These are phyloP conservation scores for Nepenthes gracilis DNA, from an alignment of 148 eudicot species.

Conservation along the genomic window DNA sequence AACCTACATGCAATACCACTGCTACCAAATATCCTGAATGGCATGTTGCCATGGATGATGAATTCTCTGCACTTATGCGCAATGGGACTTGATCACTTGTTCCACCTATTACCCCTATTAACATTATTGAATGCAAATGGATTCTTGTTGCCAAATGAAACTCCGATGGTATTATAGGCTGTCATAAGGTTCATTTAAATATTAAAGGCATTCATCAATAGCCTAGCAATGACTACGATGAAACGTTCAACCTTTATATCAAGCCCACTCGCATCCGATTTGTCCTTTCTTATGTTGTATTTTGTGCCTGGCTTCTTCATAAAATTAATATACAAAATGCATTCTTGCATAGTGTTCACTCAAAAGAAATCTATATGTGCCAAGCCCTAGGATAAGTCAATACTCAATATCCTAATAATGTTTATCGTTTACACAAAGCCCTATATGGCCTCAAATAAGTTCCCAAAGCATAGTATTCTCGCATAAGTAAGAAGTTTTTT, in stretches of 20 bases:
- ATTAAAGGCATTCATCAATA: neutral
- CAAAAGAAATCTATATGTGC: neutral
- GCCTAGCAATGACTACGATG: neutral
- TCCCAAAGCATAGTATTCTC: neutral
- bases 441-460: neutral
- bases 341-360: neutral
- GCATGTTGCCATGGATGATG: too few relatives aligned
- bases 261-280: constrained; percentile 2
- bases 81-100: too few relatives aligned
- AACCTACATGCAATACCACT: too few relatives aligned
- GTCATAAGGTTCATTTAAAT: neutral
- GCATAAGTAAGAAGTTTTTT: neutral
- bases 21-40: too few relatives aligned
- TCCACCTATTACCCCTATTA: too few relatives aligned
- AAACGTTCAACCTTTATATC: neutral
- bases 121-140: too few relatives aligned
- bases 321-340: neutral
- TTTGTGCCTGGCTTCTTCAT: neutral
- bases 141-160: too few relatives aligned
- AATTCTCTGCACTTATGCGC: too few relatives aligned
- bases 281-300: neutral
- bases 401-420: neutral
- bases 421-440: neutral
- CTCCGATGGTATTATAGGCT: neutral
- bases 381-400: neutral